Conservation (phyloP, 106 monocot species). For the Alisma plantagoaquatica region DNA sequence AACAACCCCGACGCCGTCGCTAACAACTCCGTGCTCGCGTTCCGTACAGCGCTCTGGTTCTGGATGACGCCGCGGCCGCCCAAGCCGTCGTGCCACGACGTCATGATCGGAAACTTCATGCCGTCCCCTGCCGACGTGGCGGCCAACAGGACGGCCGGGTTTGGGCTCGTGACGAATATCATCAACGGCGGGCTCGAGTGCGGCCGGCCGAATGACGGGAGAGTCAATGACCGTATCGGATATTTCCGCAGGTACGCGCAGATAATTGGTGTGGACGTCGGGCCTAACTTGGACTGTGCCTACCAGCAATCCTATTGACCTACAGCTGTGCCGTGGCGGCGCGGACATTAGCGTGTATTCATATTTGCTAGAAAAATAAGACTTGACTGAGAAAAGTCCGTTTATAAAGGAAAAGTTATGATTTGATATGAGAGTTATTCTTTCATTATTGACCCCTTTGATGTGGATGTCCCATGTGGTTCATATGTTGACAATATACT, state of each 20-base stretch:
- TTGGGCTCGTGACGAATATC: slow-evolving; percentile 77
- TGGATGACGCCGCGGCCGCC: slow-evolving; percentile 68
- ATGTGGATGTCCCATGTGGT: no score
- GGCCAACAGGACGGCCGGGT: slow-evolving; percentile 68
- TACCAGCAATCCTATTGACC: slow-evolving; percentile 33
- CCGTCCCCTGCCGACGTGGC: slow-evolving; percentile 36
- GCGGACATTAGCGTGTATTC: no score
- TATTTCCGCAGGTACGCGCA: slow-evolving; percentile 35
- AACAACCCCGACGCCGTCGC: slow-evolving; percentile 63
- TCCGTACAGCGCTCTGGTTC: slow-evolving; percentile 83
- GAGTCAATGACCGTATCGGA: slow-evolving; percentile 41
- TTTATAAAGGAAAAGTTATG: no score
- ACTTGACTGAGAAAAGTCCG: no score
- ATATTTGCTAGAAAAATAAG: no score
- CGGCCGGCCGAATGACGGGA: slow-evolving; percentile 21
- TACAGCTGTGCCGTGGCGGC: no score
- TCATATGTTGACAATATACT: no score
- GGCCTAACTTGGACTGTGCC: slow-evolving; percentile 50
- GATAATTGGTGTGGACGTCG: slow-evolving; percentile 37
- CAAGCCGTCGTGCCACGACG: slow-evolving; percentile 84
- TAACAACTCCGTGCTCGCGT: slow-evolving; percentile 50
- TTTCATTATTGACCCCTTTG: no score
- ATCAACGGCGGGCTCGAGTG: slow-evolving; percentile 80
- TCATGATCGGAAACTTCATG: slow-evolving; percentile 68
- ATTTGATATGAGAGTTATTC: no score